Conservation (phyloP, 768 basidiomycete genomes). For the Butyriboletus loyo region DNA sequence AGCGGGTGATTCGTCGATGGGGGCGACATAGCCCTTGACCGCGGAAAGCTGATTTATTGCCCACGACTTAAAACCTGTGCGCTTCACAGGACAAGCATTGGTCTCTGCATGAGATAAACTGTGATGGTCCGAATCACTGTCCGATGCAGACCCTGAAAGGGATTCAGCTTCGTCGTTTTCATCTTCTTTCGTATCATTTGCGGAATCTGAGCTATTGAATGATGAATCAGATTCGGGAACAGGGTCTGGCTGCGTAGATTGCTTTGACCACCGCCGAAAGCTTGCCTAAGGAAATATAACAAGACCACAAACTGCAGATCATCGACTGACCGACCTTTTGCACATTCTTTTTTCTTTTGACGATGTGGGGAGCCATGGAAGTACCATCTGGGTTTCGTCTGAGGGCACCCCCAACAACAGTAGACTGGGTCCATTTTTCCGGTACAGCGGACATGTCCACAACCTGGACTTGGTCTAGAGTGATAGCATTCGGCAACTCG, state of each 20-base stretch:
- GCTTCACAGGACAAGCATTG: slow-evolving; percentile 33
- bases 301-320: slow-evolving; percentile 1
- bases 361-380: slow-evolving; percentile 43
- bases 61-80: slow-evolving; percentile 82
- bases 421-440: slow-evolving; percentile 13
- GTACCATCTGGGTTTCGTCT: slow-evolving; percentile 65
- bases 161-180: slow-evolving; percentile 18
- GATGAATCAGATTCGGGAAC: slow-evolving; percentile 51
- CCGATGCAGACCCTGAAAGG: slow-evolving; percentile 13
- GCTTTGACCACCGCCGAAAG: slow-evolving; percentile 53
- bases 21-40: slow-evolving; percentile 38
- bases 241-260: slow-evolving; percentile 25
- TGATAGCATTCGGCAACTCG: slow-evolving; percentile 1
- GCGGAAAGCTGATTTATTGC: slow-evolving; percentile 71
- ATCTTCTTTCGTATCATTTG: slow-evolving; percentile 46
- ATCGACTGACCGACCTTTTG: slow-evolving; percentile 40
- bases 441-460: slow-evolving; percentile 16
- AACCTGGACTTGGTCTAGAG: slow-evolving; percentile 4
- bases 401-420: slow-evolving; percentile 59
- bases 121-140: slow-evolving; percentile 15
- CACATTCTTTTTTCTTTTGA: slow-evolving; percentile 42
- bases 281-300: slow-evolving; percentile 27
- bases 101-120: slow-evolving; percentile 15
- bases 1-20: slow-evolving; percentile 12
- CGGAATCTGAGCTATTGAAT: slow-evolving; percentile 79